Percentiles rank a stretch among this genome's conserved stretches.
phyloP scores from a whole-genome alignment of 2,329 filamentous ascomycete genomes.

The Penicillium thymicola region DNA sequence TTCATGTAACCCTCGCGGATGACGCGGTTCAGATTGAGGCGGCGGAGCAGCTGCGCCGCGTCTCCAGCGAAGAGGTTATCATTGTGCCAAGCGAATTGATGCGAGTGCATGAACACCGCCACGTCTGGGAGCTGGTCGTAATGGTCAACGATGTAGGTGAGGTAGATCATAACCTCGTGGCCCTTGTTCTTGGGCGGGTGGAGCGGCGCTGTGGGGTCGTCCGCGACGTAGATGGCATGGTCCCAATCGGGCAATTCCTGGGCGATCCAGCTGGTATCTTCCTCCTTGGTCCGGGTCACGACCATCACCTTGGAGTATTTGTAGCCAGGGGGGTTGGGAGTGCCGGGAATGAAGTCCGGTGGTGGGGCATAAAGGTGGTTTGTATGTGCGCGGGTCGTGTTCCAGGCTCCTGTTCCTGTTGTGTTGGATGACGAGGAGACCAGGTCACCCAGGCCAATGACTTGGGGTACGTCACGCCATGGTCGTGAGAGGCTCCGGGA shows the following conservation, averaged over 20 bases:
- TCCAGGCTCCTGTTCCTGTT: slow-evolving; percentile 21
- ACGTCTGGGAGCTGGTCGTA: slow-evolving; percentile 59
- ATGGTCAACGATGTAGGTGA: slow-evolving; percentile 62
- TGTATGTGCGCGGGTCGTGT: slow-evolving; percentile 12
- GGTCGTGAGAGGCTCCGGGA: slow-evolving; percentile 29
- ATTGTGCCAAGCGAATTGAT: slow-evolving; percentile 59
- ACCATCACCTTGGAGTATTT: slow-evolving; percentile 56
- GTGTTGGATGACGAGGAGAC: slow-evolving; percentile 11
- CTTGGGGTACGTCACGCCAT: slow-evolving; percentile 37
- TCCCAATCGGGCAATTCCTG: slow-evolving; percentile 49
- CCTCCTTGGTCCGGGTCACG: slow-evolving; percentile 50
- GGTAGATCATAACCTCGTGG: slow-evolving; percentile 60
- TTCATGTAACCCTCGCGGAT: slow-evolving; percentile 57
- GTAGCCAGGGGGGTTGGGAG: slow-evolving; percentile 44
- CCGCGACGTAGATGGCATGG: slow-evolving; percentile 51
- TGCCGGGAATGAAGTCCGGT: slow-evolving; percentile 34
- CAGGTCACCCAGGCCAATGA: slow-evolving; percentile 38
- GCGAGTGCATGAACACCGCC: slow-evolving; percentile 59
- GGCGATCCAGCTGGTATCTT: slow-evolving; percentile 56
- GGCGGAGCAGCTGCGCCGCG: slow-evolving; percentile 49
- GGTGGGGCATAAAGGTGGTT: slow-evolving; percentile 27
- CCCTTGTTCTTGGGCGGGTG: slow-evolving; percentile 59
- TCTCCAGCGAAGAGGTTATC: slow-evolving; percentile 52
- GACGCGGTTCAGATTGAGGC: slow-evolving; percentile 52
- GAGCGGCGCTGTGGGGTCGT: slow-evolving; percentile 49